Conservation (phyloP, 192 early-diverging fungal genomes). For the Entophlyctis helioformis region DNA sequence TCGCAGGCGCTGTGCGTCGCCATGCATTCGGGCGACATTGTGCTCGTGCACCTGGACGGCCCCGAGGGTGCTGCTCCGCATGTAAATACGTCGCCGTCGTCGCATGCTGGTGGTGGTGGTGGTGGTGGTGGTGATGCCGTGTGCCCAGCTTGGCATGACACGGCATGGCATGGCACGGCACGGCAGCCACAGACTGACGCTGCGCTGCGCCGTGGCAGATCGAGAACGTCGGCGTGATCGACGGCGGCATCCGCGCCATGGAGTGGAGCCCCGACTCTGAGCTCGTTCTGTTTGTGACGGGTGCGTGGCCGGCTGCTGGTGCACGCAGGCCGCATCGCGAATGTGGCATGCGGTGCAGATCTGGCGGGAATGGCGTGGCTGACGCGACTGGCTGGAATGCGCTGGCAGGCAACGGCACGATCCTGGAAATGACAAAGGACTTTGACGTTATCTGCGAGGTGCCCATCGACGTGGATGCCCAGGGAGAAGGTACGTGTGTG, state of each 20-base stretch:
- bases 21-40: conserved; percentile 33
- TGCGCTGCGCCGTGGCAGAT: no score
- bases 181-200: no score
- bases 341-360: conserved; percentile 16
- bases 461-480: conserved; percentile 50
- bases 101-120: no score
- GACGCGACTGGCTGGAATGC: no score
- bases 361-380: not conserved
- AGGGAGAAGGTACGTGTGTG: conserved; percentile 49
- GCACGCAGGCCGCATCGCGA: not conserved
- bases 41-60: conserved; percentile 8
- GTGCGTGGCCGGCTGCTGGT: no score
- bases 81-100: no score
- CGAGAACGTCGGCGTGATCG: conserved; percentile 59
- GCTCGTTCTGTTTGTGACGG: conserved; percentile 67
- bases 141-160: no score
- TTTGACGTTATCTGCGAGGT: conserved; percentile 84
- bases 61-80: no score
- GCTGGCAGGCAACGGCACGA: conserved; percentile 43
- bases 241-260: conserved; percentile 58
- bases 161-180: no score
- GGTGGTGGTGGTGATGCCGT: no score
- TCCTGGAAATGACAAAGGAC: conserved; percentile 84
- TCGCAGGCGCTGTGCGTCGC: conserved; percentile 32
- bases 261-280: conserved; percentile 87